Conservation (phyloP, 2,329 filamentous ascomycete species). For the Alternaria metachromatica region DNA sequence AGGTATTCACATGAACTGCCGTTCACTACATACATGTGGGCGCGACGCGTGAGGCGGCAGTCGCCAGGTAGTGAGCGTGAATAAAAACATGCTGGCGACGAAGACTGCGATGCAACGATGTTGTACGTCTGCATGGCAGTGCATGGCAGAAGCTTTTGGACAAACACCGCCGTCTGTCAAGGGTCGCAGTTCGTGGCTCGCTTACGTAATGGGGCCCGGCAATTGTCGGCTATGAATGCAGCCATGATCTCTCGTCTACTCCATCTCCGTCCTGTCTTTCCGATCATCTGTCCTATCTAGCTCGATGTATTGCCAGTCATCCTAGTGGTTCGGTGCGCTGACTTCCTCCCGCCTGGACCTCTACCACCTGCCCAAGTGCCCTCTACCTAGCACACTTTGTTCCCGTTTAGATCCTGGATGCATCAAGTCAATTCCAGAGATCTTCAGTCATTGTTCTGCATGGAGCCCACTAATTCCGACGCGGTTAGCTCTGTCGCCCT, state of each 20-base stretch:
- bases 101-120: not conserved
- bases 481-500: slow-evolving; percentile 35
- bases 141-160: not conserved
- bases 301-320: not conserved
- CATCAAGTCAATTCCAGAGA: not conserved
- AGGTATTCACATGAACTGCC: not conserved
- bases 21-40: not conserved
- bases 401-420: not conserved
- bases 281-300: not conserved
- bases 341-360: not conserved
- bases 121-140: not conserved
- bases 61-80: not conserved
- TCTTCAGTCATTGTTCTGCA: not conserved
- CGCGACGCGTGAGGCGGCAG: not conserved
- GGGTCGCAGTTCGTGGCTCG: not conserved
- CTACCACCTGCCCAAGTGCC: not conserved
- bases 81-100: not conserved
- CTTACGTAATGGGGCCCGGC: not conserved
- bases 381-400: not conserved
- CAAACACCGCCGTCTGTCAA: not conserved
- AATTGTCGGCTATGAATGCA: not conserved
- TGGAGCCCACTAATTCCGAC: slow-evolving; percentile 32
- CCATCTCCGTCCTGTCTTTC: not conserved
- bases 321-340: not conserved
- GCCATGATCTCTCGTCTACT: not conserved